A percentile compares a stretch with the other conserved stretches of the same genome.
Evolutionary conservation across 2,329 filamentous ascomycete genomes (phyloP).

Genomic region (Phoma herbarum): DNA sequence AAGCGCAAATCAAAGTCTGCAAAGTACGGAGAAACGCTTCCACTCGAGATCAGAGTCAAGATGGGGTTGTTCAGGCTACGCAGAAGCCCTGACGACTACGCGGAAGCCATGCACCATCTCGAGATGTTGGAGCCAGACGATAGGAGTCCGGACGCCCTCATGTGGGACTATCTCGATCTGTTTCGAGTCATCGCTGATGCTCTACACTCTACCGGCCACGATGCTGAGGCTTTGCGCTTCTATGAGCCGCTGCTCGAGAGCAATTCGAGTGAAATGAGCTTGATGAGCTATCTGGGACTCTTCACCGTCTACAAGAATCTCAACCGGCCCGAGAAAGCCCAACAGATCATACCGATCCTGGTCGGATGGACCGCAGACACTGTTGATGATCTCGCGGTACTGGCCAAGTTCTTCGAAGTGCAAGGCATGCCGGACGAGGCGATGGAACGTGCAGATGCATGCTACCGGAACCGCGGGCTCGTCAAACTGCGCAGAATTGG

Average conservation of each 20-base stretch:
- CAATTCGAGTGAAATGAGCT: conserved; percentile 33
- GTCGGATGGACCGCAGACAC: conserved; percentile 75
- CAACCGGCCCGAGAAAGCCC: conserved; percentile 72
- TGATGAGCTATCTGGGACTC: conserved; percentile 48
- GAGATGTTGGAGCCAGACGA: conserved; percentile 74
- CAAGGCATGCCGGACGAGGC: conserved; percentile 68
- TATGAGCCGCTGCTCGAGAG: conserved; percentile 59
- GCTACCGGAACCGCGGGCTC: conserved; percentile 70
- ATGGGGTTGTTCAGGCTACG: conserved; percentile 84
- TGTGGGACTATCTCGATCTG: conserved; percentile 78
- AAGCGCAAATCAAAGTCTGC: conserved; percentile 62
- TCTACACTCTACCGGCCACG: conserved; percentile 60
- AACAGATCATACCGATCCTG: conserved; percentile 78
- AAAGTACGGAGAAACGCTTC: conserved; percentile 77
- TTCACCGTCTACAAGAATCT: conserved; percentile 72
- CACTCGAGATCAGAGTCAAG: conserved; percentile 83
- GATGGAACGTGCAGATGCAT: conserved; percentile 65
- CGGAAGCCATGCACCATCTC: conserved; percentile 72
- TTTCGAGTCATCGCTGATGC: conserved; percentile 74
- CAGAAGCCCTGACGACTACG: conserved; percentile 65
- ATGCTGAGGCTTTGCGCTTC: conserved; percentile 66
- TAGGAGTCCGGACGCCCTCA: conserved; percentile 57
- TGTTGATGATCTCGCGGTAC: conserved; percentile 78
- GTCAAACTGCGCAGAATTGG: conserved; percentile 56
- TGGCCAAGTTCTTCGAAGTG: conserved; percentile 84